phyloP scores from a whole-genome alignment of 1,139 yeast species.

The Chernovozyma aurita region DNA sequence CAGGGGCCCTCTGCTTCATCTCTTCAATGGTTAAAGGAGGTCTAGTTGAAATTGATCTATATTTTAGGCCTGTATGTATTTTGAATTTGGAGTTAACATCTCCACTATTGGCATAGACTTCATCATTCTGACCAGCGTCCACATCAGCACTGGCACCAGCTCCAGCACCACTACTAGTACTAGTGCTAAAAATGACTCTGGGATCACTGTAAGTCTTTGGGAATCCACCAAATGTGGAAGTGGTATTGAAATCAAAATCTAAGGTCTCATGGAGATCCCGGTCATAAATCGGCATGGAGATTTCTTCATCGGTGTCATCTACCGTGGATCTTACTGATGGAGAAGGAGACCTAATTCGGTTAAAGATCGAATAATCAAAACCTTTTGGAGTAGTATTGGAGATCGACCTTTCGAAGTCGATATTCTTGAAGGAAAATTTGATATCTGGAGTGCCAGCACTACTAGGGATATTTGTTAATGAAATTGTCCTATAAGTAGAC shows the following conservation, averaged over 20 bases:
- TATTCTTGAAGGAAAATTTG: slow-evolving; percentile 2
- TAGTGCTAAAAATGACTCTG: too few relatives aligned
- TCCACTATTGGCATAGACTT: too few relatives aligned
- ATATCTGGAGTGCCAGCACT: slow-evolving; percentile 4
- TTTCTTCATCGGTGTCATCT: neutral
- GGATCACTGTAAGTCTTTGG: too few relatives aligned
- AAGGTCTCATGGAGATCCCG: slow-evolving; percentile 1
- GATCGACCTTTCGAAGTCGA: slow-evolving; percentile 3
- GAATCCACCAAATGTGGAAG: too few relatives aligned
- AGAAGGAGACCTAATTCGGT: neutral
- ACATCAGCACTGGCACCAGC: too few relatives aligned
- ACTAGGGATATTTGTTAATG: slow-evolving; percentile 1
- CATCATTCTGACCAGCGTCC: too few relatives aligned
- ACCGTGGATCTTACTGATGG: slow-evolving; percentile 1
- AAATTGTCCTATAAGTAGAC: slow-evolving; percentile 5
- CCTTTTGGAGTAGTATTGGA: slow-evolving; percentile 4
- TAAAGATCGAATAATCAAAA: slow-evolving; percentile 2
- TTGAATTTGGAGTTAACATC: too few relatives aligned
- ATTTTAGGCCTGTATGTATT: too few relatives aligned
- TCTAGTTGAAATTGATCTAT: too few relatives aligned
- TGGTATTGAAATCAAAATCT: slow-evolving; percentile 7
- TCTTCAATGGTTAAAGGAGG: slow-evolving; percentile 4
- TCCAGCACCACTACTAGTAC: too few relatives aligned
- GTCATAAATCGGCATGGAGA: neutral
- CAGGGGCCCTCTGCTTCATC: slow-evolving; percentile 5